Evolutionary conservation across 345 rosid genomes (phyloP).

Genomic region (Laguncularia racemosa): DNA sequence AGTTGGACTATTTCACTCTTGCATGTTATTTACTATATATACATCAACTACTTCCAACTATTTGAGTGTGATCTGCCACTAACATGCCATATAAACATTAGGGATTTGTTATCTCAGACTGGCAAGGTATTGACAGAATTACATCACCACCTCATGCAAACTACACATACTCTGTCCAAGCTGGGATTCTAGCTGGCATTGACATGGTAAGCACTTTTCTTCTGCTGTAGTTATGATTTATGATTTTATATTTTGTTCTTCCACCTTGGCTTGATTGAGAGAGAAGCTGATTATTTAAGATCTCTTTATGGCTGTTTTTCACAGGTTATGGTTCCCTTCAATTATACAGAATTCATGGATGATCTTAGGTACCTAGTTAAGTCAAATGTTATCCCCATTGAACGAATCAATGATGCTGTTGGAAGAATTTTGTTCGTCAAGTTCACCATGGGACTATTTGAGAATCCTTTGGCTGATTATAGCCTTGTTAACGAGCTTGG

Average conservation of each 20-base stretch:
- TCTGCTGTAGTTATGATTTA: conserved; percentile 3
- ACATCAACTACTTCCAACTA: too few species aligned
- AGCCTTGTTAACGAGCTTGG: conserved; percentile 74
- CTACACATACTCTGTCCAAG: conserved; percentile 72
- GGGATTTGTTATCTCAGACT: conserved; percentile 96
- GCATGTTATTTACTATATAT: too few species aligned
- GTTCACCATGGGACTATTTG: conserved; percentile 88
- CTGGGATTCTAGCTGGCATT: conserved; percentile 79
- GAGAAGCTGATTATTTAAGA: neutral
- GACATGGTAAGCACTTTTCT: conserved; percentile 60
- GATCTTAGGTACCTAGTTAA: conserved; percentile 62
- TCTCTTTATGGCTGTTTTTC: conserved; percentile 2
- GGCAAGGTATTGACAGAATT: conserved; percentile 89
- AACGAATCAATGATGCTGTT: conserved; percentile 90
- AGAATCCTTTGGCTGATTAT: conserved; percentile 78
- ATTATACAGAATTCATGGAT: conserved; percentile 62
- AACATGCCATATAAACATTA: conserved; percentile 3
- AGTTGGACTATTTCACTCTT: too few species aligned
- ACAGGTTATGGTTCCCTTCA: conserved; percentile 90
- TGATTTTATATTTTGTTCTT: neutral
- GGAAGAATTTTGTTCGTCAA: conserved; percentile 71
- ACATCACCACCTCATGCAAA: conserved; percentile 67
- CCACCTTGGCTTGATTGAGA: neutral
- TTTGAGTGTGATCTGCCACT: too few species aligned
- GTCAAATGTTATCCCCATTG: conserved; percentile 48